Conservation (phyloP, 2,329 filamentous ascomycete genomes). For the Kalmusia sp. region DNA sequence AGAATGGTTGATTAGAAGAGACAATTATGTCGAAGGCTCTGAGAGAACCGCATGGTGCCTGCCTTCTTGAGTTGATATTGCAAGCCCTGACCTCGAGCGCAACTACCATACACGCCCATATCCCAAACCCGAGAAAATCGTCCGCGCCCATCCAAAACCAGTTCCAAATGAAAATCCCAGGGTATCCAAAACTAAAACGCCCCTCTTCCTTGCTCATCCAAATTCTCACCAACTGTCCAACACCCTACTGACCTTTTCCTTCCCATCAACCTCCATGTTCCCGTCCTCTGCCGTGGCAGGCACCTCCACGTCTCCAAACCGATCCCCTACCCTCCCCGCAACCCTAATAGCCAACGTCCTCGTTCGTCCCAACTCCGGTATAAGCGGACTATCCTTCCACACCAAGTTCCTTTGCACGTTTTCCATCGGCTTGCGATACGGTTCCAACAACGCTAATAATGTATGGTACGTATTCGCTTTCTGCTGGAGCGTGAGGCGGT, state of each 20-base stretch:
- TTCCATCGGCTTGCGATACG: constrained; percentile 57
- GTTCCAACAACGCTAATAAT: constrained; percentile 59
- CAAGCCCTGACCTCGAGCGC: background rate
- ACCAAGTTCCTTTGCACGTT: constrained; percentile 70
- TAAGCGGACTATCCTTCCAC: constrained; percentile 69
- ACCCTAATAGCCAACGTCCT: constrained; percentile 60
- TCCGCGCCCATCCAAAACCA: no score
- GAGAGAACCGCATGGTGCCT: no score
- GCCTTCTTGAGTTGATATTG: no score
- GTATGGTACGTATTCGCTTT: constrained; percentile 57
- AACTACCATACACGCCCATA: background rate
- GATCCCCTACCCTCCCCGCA: constrained; percentile 41
- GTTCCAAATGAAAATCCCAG: background rate
- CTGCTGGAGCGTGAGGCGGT: constrained; percentile 57
- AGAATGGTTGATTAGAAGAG: no score
- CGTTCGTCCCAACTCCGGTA: constrained; percentile 71
- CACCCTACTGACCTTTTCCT: constrained; percentile 32
- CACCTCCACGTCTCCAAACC: constrained; percentile 35
- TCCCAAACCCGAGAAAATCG: background rate
- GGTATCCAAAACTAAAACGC: constrained; percentile 11
- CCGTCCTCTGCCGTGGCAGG: constrained; percentile 25
- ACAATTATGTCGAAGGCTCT: no score
- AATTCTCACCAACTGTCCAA: constrained; percentile 30
- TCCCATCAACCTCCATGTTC: constrained; percentile 27
- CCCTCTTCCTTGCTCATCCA: background rate